Base-by-base conservation (phyloP, 2,329 filamentous ascomycete species). In the Aspergillus brasiliensis region DNA sequence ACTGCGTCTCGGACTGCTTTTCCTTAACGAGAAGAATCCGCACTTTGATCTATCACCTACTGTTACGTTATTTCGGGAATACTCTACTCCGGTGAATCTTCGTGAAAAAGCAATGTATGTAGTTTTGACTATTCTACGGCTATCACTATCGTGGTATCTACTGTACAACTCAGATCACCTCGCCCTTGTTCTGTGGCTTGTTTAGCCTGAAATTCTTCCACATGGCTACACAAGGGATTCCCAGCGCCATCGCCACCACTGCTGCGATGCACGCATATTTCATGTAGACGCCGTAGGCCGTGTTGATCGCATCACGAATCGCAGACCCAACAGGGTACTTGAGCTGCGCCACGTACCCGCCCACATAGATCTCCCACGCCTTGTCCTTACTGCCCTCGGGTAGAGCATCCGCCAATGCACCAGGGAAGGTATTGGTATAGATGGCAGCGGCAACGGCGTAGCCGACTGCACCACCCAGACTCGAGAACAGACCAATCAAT, bases 351-450 rank as follows among this genome's bases (percentile, higher is more conserved):
- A 64, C 42, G 37, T 67, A 73, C 0, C 71, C 71, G 27, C 66
- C 69, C 5, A 56, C 13, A 31, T 67, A 73, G 38, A 74, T 71
- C 2, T 44, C 27, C 13, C 57, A 15, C 28, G 62, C 66, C 6
- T 68, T 51, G 0, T 62, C 56, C 62, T 72, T 70, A 15, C 56
- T 51, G n/a, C 60, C 61, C 3, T 23, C 60, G 0, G 69, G 67
- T 3, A 71, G 51, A 8, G 58, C 62, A 3, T 62, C 48, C 5
- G 44, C 46, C 8, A 88, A 77, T 1, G 78, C 77, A 3, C 74
- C 67, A 7, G 78, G 78, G 72, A 89, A 85, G 0, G 83, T 81
- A 59, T 82, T 80, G 2, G 81, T 84, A 83, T 86, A 89, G 65
- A 90, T 86, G 34, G 67, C 65, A 10, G 68, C 67, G 1, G 65